Evolutionary conservation across 78 protist species (phyloP), one percentile per base, ranked within the genome.

Genomic region (Blattamonas nauphoetae): DNA sequence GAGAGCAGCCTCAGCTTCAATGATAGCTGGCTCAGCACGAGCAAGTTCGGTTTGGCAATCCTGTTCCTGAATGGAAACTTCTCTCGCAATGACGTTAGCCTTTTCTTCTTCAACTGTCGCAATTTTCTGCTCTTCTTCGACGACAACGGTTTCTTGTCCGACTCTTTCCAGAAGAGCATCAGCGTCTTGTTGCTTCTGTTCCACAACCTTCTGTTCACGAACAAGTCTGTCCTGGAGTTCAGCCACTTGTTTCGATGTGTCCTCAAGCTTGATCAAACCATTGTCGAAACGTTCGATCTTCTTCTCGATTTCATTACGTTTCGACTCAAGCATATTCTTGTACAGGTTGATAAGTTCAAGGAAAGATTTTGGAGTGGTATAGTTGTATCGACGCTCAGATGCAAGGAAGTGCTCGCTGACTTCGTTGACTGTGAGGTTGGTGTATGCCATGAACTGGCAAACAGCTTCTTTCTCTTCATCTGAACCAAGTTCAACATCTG

Each of bases 321-420:
- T 89, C 45, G 45, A 1, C 6, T 0, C 45, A 5, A 93, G 71
- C 85, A 92, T 35, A 0, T 1, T 1, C 88, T 89, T 89, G 93
- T 92, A 95, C 44, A 93, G 89, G n/a, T 35, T 78, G 84, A 93
- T 92, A 34, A 90, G 90, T 88, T 93, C 97, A 11, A 95, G 91
- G 92, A 88, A 95, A 1, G 87, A 41, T 86, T 95, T 95, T 5
- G 97, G 97, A 29, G 97, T 95, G 44, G 95, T 93, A 91, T 93
- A 93, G 80, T 78, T 89, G 92, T 91, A 43, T 3, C 96, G 78
- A 45, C 90, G 86, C 79, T 90, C 89, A 35, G 43, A 33, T 1
- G 1, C 86, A 4, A 84, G 44, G 78, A 45, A 92, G 43, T 35
- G 41, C 34, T 43, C 2, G 36, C 85, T 34, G 38, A 32, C 1